phyloP scores from a whole-genome alignment of 106 monocot species.

The Phalaenopsis aphrodite region DNA sequence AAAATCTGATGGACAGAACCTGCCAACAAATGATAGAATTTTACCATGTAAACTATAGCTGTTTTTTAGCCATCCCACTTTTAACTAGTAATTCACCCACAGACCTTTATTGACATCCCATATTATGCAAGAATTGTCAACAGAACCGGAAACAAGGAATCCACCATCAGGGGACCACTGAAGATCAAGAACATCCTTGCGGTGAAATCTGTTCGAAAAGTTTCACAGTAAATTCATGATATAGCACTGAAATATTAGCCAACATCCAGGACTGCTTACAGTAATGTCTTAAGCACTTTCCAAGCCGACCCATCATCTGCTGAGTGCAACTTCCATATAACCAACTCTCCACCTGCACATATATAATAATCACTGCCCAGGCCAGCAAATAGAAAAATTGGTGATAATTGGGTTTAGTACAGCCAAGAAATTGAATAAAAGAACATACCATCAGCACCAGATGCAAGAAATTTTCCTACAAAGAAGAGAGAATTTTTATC shows the following conservation, averaged over 20 bases:
- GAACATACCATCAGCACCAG: conserved; percentile 93
- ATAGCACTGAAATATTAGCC: background rate
- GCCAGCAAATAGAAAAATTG: background rate
- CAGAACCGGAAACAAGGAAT: conserved; percentile 73
- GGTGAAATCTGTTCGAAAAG: conserved; percentile 53
- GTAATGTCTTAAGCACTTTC: conserved; percentile 80
- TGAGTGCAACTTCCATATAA: conserved; percentile 70
- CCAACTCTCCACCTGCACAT: conserved; percentile 65
- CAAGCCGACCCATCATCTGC: conserved; percentile 53
- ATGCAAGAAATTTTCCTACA: conserved; percentile 81
- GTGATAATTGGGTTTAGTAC: background rate
- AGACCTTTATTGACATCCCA: conserved; percentile 85
- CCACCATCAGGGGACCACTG: conserved; percentile 74
- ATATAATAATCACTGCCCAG: background rate
- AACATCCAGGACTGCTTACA: conserved; percentile 31
- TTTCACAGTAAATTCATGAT: background rate
- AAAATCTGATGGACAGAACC: conserved; percentile 86
- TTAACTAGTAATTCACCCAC: background rate
- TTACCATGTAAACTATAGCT: background rate
- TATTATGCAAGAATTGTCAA: conserved; percentile 86
- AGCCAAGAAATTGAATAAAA: background rate
- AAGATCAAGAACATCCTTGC: conserved; percentile 88
- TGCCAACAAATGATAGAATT: conserved; percentile 20
- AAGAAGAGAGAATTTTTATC: conserved; percentile 7
- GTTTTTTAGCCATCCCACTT: background rate